A percentile compares a stretch with the other conserved stretches of the same genome.
phyloP scores from a whole-genome alignment of 2,329 filamentous ascomycete genomes.

The Zarea fungicola region DNA sequence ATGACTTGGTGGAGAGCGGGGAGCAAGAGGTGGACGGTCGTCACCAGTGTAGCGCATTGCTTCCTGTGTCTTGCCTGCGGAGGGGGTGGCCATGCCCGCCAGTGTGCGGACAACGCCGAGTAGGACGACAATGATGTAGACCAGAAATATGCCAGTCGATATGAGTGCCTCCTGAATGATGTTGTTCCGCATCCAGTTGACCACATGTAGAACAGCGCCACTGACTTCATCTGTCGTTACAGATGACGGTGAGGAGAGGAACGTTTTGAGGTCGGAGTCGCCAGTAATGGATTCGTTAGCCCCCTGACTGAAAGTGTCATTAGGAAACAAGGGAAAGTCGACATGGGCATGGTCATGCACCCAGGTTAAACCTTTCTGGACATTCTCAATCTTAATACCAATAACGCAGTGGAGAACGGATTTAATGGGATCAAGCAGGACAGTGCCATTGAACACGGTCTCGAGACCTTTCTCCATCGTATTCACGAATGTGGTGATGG shows the following conservation, averaged over 20 bases:
- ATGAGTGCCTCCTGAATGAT: constrained; percentile 78
- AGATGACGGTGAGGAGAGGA: constrained; percentile 71
- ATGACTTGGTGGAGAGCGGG: constrained; percentile 19
- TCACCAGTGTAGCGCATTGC: constrained; percentile 38
- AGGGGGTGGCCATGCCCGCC: constrained; percentile 53
- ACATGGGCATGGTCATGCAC: constrained; percentile 82
- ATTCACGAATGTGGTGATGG: constrained; percentile 75
- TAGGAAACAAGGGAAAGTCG: constrained; percentile 69
- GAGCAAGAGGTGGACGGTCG: constrained; percentile 23
- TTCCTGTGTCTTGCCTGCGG: constrained; percentile 51
- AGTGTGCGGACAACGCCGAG: constrained; percentile 65
- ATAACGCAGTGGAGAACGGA: constrained; percentile 85
- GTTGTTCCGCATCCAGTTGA: constrained; percentile 58
- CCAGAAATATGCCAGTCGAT: constrained; percentile 63
- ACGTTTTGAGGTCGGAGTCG: constrained; percentile 57
- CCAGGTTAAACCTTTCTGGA: constrained; percentile 91
- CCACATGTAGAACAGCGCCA: constrained; percentile 66
- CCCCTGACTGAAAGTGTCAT: constrained; percentile 78
- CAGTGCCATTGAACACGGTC: constrained; percentile 72
- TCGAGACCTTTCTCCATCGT: constrained; percentile 71
- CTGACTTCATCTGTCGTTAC: constrained; percentile 78
- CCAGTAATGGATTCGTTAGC: constrained; percentile 57
- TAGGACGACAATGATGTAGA: constrained; percentile 75
- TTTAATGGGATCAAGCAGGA: constrained; percentile 71
- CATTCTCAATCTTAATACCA: constrained; percentile 74